A percentile compares a stretch with the other conserved stretches of the same genome.
These are phyloP conservation scores for Gaillardinia entomophila DNA, from an alignment of 805 yeast genomes.

Conservation along the genomic window DNA sequence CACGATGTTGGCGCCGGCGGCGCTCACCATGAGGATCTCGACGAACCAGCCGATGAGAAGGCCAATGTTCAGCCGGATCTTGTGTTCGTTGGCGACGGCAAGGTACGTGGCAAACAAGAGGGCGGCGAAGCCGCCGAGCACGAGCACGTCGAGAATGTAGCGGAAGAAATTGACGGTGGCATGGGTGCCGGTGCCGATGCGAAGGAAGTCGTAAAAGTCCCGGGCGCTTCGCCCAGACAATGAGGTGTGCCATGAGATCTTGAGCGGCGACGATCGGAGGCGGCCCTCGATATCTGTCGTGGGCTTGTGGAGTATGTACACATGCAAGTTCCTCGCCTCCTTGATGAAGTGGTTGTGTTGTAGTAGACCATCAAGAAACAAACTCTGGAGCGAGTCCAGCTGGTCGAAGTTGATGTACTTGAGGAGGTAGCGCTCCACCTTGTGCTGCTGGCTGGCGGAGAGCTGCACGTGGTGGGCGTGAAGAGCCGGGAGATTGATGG, in stretches of 20 bases:
- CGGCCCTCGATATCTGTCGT: not conserved
- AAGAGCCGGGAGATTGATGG: not conserved
- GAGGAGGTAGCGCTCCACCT: conserved; percentile 8
- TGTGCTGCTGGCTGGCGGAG: conserved; percentile 1
- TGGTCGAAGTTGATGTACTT: conserved; percentile 21
- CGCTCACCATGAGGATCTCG: conserved; percentile 16
- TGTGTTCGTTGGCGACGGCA: conserved; percentile 27
- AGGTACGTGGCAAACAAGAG: conserved; percentile 18
- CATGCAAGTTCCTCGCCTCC: conserved; percentile 14
- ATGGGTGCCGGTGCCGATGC: not conserved
- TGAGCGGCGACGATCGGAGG: not conserved
- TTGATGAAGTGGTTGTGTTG: conserved; percentile 24
- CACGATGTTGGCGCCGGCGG: conserved; percentile 23
- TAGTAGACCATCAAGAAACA: conserved; percentile 19
- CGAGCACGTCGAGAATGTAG: not conserved
- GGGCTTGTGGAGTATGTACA: conserved; percentile 16
- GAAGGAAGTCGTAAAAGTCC: too few species aligned
- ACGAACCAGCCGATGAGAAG: conserved; percentile 31
- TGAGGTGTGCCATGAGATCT: too few species aligned
- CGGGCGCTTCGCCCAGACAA: too few species aligned
- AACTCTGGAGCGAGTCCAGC: conserved; percentile 12
- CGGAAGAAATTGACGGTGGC: not conserved
- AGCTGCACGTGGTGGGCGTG: not conserved
- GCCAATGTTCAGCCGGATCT: conserved; percentile 29
- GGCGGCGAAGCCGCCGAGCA: conserved; percentile 3